Evolutionary conservation across 192 early-diverging fungal genomes (phyloP).

Genomic region (Glomus cerebriforme): DNA sequence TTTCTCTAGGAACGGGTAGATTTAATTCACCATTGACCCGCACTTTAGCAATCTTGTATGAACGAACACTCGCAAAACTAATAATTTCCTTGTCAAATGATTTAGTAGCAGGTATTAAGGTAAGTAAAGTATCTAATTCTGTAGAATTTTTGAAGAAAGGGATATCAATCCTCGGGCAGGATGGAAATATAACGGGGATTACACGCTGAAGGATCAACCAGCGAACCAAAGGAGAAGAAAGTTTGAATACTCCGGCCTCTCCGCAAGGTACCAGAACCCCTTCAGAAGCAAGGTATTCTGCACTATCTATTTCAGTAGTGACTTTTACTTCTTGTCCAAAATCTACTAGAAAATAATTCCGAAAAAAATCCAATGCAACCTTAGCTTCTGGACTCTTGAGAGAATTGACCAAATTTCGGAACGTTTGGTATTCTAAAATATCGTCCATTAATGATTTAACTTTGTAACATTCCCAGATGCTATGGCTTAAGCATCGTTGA

Average conservation of each 20-base stretch:
- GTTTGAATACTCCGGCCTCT: constrained; percentile 20
- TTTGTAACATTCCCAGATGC: no score
- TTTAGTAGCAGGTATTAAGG: constrained; percentile 2
- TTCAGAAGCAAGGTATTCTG: constrained; percentile 16
- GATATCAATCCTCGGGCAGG: constrained; percentile 18
- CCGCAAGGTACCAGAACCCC: constrained; percentile 17
- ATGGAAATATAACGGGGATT: constrained; percentile 20
- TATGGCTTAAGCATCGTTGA: no score
- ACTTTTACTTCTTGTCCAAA: neutral
- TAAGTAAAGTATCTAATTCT: constrained; percentile 9
- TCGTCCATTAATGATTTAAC: no score
- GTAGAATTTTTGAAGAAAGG: neutral
- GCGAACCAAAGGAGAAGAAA: constrained; percentile 31
- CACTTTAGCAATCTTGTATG: constrained; percentile 30
- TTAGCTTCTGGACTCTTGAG: no score
- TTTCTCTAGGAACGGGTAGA: constrained; percentile 29
- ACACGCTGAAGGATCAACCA: constrained; percentile 23
- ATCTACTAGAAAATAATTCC: neutral
- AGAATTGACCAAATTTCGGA: no score
- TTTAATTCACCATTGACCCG: constrained; percentile 16
- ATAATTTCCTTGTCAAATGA: constrained; percentile 24
- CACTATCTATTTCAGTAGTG: neutral
- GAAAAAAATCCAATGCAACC: no score
- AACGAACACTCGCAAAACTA: neutral
- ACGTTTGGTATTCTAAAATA: no score